Conservation (phyloP, 1,284 basidiomycete genomes). For the Trichosporon faecale region DNA sequence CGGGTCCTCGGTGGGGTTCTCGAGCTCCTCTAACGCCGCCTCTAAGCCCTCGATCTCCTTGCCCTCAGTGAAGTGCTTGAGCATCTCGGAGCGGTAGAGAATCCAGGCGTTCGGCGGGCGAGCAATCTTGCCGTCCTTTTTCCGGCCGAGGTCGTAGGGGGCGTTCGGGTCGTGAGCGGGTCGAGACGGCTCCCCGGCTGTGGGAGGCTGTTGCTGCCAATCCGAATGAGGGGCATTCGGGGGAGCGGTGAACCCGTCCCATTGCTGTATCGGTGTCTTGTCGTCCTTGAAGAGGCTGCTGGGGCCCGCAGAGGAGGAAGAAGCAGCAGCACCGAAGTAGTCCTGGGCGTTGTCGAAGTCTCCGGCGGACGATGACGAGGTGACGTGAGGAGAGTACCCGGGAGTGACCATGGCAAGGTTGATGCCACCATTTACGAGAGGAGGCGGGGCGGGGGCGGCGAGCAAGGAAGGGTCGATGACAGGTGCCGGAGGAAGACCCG, state of each 20-base stretch:
- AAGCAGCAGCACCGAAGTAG: not conserved
- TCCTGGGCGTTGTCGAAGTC: not conserved
- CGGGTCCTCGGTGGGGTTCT: conserved; percentile 9
- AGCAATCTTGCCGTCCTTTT: conserved; percentile 16
- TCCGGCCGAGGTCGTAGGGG: not conserved
- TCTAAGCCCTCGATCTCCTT: not conserved
- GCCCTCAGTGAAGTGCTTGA: conserved; percentile 31
- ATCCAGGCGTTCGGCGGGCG: conserved; percentile 90
- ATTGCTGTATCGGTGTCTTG: not conserved
- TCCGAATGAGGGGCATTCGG: not conserved
- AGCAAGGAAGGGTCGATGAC: conserved; percentile 7
- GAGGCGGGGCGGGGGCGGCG: not conserved
- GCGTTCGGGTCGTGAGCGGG: not conserved
- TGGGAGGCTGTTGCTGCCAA: not conserved
- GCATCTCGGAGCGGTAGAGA: conserved; percentile 72
- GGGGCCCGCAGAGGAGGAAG: not conserved
- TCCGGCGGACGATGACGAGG: not conserved
- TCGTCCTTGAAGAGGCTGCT: not conserved
- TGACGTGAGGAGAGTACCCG: not conserved
- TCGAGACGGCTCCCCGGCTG: not conserved
- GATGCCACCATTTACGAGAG: not conserved
- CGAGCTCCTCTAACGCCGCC: conserved; percentile 14
- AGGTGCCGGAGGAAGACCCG: not conserved
- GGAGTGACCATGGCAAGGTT: conserved; percentile 3
- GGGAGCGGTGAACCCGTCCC: not conserved